Evolutionary conservation across 192 early-diverging fungal genomes (phyloP), one percentile per base, ranked within the genome.

Genomic region (Gamsiella multidivaricata): DNA sequence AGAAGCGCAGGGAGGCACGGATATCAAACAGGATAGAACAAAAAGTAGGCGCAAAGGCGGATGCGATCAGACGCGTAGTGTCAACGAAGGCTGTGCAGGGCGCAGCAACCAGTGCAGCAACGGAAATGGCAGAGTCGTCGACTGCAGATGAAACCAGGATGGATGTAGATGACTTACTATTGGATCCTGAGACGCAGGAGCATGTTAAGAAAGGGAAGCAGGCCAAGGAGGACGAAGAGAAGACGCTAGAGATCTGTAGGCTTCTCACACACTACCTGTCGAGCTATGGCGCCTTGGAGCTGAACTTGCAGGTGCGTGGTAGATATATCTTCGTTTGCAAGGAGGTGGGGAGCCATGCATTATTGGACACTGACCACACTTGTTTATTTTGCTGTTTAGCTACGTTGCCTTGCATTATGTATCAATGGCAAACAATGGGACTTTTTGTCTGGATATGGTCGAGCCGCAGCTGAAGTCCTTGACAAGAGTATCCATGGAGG

Each of bases 361-460:
- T 15, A 11, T 18, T 18, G 11, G 3, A 18, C 41, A 42, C 18
- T 11, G 37, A 39, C 37, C 12, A 12, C 5, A 39, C 37, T 5
- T 39, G 37, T 39, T 39, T 9, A 9, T 12, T 39, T 39, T 39
- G 10, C 2, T 26, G 10, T 39, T 14, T 56, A 78, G 74, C 32
- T 78, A 9, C 74, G 66, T 12, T 61, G 59, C 15, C 34, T 78
- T 6, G 74, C 60, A 7, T 29, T 78, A 2, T 68, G 74, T 33
- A 69, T 78, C 25, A 61, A 64, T 31, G 65, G 50, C 22, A 78
- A 59, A 32, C 37, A 50, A 25, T 78, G 74, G 74, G 60, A 58
- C 12, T 78, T 78, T 39, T 14, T 78, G 1, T 67, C 74, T 10
- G 33, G n/a, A 4, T 78, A 78, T 18, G 67, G 74, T 17, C 58